Conservation (phyloP, 2,329 filamentous ascomycete species). For the Akanthomyces muscarius region DNA sequence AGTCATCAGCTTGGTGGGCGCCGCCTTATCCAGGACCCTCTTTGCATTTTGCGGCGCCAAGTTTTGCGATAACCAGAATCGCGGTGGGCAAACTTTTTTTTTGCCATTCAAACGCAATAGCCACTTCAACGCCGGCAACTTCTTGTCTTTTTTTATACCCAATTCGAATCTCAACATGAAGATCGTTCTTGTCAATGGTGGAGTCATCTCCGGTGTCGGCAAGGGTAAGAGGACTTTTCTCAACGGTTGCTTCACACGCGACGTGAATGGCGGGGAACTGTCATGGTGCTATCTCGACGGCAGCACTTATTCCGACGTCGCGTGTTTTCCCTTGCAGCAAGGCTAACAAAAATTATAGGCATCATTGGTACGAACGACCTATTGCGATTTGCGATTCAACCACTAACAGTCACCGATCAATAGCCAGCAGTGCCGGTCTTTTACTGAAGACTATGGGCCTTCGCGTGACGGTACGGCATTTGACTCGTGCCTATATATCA, state of each 20-base stretch:
- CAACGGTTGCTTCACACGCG: background rate
- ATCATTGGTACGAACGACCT: constrained; percentile 21
- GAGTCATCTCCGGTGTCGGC: constrained; percentile 56
- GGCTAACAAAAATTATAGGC: constrained; percentile 16
- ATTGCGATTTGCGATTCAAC: background rate
- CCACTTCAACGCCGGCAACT: background rate
- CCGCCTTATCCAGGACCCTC: background rate
- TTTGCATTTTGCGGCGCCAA: background rate
- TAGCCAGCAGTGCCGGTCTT: constrained; percentile 53
- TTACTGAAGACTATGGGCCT: constrained; percentile 29
- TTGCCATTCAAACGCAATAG: background rate
- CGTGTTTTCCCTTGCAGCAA: background rate
- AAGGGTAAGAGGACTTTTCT: constrained; percentile 43
- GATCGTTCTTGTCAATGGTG: constrained; percentile 31
- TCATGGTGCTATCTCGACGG: background rate
- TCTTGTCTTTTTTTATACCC: background rate
- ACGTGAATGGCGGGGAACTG: constrained; percentile 1
- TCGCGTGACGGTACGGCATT: constrained; percentile 22
- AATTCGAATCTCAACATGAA: constrained; percentile 23
- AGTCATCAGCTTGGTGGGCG: background rate
- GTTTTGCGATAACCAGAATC: constrained; percentile 1
- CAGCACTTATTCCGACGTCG: background rate
- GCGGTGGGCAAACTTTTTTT: constrained; percentile 7
- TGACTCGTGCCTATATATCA: background rate
- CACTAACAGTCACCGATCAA: background rate